Evolutionary conservation across 2,329 filamentous ascomycete genomes (phyloP).

Genomic region (Colletotrichum sidae): DNA sequence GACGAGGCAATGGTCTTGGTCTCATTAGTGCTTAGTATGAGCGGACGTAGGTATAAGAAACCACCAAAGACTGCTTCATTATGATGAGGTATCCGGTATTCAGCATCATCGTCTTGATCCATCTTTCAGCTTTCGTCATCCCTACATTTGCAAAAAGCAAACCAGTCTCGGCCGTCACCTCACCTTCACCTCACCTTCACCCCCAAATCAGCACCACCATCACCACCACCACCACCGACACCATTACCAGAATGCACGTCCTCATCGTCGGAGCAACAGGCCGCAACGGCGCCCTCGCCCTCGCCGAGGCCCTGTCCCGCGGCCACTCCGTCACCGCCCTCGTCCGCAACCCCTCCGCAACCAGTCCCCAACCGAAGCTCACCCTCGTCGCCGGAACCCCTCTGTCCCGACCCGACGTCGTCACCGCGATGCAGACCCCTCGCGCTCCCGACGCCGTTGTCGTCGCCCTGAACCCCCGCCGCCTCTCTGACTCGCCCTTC

Average conservation of each 20-base stretch:
- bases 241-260: slow-evolving; percentile 52
- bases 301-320: slow-evolving; percentile 52
- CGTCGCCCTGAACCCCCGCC: slow-evolving; percentile 60
- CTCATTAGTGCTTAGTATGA: too few relatives aligned
- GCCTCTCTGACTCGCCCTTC: slow-evolving; percentile 60
- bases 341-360: slow-evolving; percentile 51
- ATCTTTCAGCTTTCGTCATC: neutral
- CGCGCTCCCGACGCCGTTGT: slow-evolving; percentile 52
- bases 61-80: too few relatives aligned
- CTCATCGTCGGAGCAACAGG: slow-evolving; percentile 61
- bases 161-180: neutral
- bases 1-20: too few relatives aligned
- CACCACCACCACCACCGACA: neutral
- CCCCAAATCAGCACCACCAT: neutral
- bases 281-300: slow-evolving; percentile 57
- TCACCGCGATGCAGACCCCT: slow-evolving; percentile 46
- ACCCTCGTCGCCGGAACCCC: slow-evolving; percentile 53
- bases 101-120: neutral
- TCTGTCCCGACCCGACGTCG: slow-evolving; percentile 50
- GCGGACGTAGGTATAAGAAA: too few relatives aligned
- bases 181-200: too few relatives aligned
- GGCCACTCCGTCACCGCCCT: slow-evolving; percentile 59
- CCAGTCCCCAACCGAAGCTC: slow-evolving; percentile 47
- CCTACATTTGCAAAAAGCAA: too few relatives aligned
- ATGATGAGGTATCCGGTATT: too few relatives aligned